A percentile compares a stretch with the other conserved stretches of the same genome.
phyloP scores from a whole-genome alignment of 176 grass and related monocot species.

The Ensete ventricosum region DNA sequence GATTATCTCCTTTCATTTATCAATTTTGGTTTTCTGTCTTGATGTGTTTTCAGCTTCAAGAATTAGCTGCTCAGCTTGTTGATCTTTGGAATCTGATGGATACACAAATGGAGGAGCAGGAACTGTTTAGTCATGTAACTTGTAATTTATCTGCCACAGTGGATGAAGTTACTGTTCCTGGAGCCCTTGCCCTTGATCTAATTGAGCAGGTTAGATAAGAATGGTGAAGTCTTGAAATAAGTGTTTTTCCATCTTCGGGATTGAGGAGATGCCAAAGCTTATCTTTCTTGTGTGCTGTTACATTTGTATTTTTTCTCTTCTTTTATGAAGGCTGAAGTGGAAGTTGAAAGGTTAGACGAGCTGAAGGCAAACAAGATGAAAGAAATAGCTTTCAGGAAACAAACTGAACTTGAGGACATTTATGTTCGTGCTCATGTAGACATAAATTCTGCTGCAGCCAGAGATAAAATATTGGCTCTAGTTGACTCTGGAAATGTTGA shows the following conservation, averaged over 20 bases:
- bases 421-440: constrained; percentile 62
- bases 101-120: constrained; percentile 36
- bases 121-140: constrained; percentile 58
- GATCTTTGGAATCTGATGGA: constrained; percentile 97
- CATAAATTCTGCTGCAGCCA: constrained; percentile 47
- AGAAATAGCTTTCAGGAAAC: constrained; percentile 85
- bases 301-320: constrained; percentile 8
- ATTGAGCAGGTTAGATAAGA: constrained; percentile 52
- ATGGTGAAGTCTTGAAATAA: neutral
- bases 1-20: neutral
- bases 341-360: constrained; percentile 86
- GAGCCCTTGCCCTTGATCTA: constrained; percentile 71
- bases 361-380: constrained; percentile 88
- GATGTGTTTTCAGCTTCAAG: constrained; percentile 60
- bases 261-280: neutral
- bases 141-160: constrained; percentile 55
- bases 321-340: constrained; percentile 41
- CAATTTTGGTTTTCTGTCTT: constrained; percentile 10
- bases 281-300: neutral
- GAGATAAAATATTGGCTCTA: constrained; percentile 66
- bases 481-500: constrained; percentile 69
- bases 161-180: constrained; percentile 60
- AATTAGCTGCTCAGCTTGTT: constrained; percentile 57
- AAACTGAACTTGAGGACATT: constrained; percentile 84
- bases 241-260: neutral